A percentile compares a stretch with the other conserved stretches of the same genome.
Conservation (phyloP, 1,139 yeast species). For the Debaryomyces singareniensis region DNA sequence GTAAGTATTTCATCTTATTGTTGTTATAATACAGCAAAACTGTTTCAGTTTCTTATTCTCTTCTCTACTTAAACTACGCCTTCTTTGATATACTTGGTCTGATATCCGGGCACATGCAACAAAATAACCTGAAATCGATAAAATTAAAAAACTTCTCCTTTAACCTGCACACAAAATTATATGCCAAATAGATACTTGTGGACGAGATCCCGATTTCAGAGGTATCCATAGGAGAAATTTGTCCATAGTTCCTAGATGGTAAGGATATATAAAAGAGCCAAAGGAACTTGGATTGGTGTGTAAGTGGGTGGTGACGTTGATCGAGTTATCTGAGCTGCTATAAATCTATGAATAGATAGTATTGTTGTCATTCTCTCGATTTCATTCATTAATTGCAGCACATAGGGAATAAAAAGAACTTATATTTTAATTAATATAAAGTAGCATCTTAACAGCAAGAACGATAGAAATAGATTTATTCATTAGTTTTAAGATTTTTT, state of each 20-base stretch:
- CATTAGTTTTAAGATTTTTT: too few relatives aligned
- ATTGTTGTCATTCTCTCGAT: neutral
- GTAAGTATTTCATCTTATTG: too few relatives aligned
- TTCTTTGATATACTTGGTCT: too few relatives aligned
- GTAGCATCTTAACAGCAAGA: too few relatives aligned
- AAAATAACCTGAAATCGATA: neutral
- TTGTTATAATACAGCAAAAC: too few relatives aligned
- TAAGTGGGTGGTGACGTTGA: neutral
- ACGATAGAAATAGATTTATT: too few relatives aligned
- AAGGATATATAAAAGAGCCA: neutral
- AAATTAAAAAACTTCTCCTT: neutral
- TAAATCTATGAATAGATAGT: neutral
- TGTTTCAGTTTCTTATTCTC: too few relatives aligned
- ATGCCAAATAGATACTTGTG: neutral
- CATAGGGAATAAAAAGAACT: too few relatives aligned
- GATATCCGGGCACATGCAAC: too few relatives aligned
- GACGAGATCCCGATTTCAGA: neutral
- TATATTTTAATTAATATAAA: too few relatives aligned
- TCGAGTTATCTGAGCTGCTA: neutral
- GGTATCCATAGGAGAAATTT: neutral
- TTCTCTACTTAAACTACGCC: too few relatives aligned
- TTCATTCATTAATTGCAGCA: neutral
- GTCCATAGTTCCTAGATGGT: neutral
- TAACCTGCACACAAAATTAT: neutral
- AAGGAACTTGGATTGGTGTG: neutral